These are phyloP conservation scores for Podila clonocystis DNA, from an alignment of 192 early-diverging fungal species.

Conservation along the genomic window DNA sequence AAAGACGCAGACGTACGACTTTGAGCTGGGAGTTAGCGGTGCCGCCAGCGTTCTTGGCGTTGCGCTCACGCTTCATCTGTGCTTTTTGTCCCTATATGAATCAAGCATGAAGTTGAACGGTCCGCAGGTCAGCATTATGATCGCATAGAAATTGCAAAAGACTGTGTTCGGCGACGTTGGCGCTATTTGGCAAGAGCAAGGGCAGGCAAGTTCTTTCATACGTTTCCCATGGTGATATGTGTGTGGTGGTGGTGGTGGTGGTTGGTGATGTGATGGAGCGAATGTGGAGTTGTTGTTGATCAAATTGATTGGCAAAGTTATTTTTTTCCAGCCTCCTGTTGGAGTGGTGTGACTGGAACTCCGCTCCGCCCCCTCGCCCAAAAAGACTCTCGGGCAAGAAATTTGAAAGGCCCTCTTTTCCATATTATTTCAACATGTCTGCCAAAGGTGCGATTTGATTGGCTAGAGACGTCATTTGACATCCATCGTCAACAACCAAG, in stretches of 20 bases:
- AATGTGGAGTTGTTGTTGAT: not conserved
- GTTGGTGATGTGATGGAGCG: not conserved
- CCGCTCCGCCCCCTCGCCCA: not conserved
- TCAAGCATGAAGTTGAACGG: not conserved
- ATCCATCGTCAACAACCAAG: not conserved
- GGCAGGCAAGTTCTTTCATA: conserved; percentile 1
- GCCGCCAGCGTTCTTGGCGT: conserved; percentile 61
- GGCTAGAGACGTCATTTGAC: not conserved
- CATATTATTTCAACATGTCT: conserved; percentile 43
- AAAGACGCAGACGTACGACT: conserved; percentile 47
- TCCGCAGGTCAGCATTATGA: not conserved
- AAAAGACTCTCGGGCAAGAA: conserved; percentile 8
- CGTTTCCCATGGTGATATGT: conserved; percentile 37
- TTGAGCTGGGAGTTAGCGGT: conserved; percentile 71
- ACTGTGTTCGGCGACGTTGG: not conserved
- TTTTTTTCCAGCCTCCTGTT: not conserved
- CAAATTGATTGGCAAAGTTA: not conserved
- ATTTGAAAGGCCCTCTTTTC: conserved; percentile 35
- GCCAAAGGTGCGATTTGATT: conserved; percentile 43
- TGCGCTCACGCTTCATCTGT: conserved; percentile 76
- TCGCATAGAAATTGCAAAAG: not conserved
- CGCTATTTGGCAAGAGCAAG: not conserved
- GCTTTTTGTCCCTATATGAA: conserved; percentile 67
- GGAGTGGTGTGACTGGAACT: not conserved
- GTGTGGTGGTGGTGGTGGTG: conserved; percentile 1